These are phyloP conservation scores for Selaginella moellendorffii DNA, from an alignment of 75 land plant species.

Conservation along the genomic window DNA sequence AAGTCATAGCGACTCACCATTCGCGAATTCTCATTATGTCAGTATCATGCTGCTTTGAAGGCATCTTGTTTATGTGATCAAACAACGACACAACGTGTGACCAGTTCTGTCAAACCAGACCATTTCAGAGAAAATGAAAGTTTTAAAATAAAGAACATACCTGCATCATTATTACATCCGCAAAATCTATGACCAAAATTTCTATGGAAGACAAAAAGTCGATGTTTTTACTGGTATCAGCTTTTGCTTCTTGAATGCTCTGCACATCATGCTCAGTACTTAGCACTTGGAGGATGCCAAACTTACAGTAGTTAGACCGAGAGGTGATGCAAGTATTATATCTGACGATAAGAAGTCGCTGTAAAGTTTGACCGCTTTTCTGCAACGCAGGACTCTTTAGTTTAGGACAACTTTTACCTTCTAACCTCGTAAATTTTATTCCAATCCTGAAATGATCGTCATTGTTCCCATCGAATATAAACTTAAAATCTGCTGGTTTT, in stretches of 20 bases:
- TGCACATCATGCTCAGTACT: too few relatives aligned
- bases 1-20: constrained; percentile 35
- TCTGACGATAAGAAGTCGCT: constrained; percentile 88
- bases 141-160: constrained; percentile 18
- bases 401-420: not conserved
- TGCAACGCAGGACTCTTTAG: constrained; percentile 13
- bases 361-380: constrained; percentile 69
- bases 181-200: constrained; percentile 76
- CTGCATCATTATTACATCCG: constrained; percentile 90
- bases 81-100: constrained; percentile 49
- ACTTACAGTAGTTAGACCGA: constrained; percentile 62
- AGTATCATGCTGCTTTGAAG: constrained; percentile 68
- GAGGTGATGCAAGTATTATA: constrained; percentile 81
- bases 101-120: constrained; percentile 59
- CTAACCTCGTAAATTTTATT: constrained; percentile 67
- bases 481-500: constrained; percentile 67
- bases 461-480: constrained; percentile 65
- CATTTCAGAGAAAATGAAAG: not conserved
- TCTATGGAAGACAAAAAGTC: constrained; percentile 96
- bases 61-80: constrained; percentile 53
- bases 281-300: not conserved
- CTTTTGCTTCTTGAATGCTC: constrained; percentile 67
- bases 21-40: constrained; percentile 83
- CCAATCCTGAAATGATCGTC: constrained; percentile 84
- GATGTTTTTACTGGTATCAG: constrained; percentile 59